Percentiles rank a stretch among this genome's conserved stretches.
These are phyloP conservation scores for Chlorella sp. DNA, from an alignment of 139 green algal genomes.

Conservation along the genomic window DNA sequence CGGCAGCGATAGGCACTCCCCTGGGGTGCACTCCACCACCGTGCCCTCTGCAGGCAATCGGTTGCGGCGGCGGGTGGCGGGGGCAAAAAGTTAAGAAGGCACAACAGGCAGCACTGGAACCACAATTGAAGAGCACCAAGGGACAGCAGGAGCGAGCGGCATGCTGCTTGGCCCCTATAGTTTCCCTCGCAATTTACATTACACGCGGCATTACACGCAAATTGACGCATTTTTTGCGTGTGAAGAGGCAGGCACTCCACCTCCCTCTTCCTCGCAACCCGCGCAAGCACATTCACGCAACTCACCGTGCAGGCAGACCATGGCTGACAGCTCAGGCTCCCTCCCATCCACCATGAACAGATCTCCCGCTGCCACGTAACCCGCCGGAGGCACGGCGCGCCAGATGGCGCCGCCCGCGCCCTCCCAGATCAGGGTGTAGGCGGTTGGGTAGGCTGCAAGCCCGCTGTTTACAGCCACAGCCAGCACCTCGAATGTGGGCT, in stretches of 20 bases:
- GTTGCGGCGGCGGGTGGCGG: background rate
- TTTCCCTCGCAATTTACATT: background rate
- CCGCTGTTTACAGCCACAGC: conserved; percentile 84
- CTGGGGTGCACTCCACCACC: conserved; percentile 65
- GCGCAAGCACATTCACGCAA: too few species aligned
- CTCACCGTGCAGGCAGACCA: conserved; percentile 38
- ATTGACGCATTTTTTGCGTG: too few species aligned
- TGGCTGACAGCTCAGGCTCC: conserved; percentile 12
- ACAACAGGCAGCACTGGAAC: background rate
- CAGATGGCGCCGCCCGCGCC: conserved; percentile 59
- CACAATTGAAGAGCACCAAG: too few species aligned
- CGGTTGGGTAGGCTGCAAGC: conserved; percentile 69
- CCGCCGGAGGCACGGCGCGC: conserved; percentile 71
- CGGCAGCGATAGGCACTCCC: conserved; percentile 65
- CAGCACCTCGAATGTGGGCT: conserved; percentile 72
- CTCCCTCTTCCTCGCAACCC: too few species aligned
- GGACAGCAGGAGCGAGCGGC: background rate
- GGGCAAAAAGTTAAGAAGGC: background rate
- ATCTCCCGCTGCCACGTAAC: conserved; percentile 84
- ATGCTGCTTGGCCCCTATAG: background rate
- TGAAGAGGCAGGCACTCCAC: too few species aligned
- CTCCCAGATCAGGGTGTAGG: conserved; percentile 63
- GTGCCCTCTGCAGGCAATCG: conserved; percentile 11
- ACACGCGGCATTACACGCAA: too few species aligned
- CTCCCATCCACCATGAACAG: conserved; percentile 51